Evolutionary conservation across 306 rosid species (phyloP), one percentile per base, ranked within the genome.

Genomic region (Canavalia ensiformis): DNA sequence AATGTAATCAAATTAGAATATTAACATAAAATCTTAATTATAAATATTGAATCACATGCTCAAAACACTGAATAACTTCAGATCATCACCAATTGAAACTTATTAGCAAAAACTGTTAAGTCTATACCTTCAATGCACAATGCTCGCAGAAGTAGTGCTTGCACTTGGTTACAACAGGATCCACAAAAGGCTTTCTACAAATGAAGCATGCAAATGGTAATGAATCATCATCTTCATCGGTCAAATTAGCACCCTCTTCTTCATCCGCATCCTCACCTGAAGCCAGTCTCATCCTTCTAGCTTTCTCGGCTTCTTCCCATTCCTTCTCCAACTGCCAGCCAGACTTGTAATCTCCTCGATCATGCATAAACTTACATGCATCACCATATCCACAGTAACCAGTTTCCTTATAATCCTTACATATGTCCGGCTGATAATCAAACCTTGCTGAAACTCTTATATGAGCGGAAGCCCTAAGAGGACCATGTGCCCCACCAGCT

Each of bases 321-420:
- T 94, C 98, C 89, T 88, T 90, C 75, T 94, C 98, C 97, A 90
- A 6, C 79, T 90, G 97, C 98, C 98, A 94, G 29, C 98, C 97
- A 66, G 97, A 81, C 84, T 94, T 92, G 89, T 94, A 94, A 76
- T 94, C 98, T 74, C 97, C 98, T n/a, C 97, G 92, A 82, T 92
- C 98, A 82, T 94, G 98, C 98, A 92, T 90, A 77, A 94, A 94
- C 82, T 94, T 92, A 76, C 95, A 92, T 0, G 98, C 66, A 82
- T 92, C 95, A 64, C 95, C 98, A 69, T 92, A 92, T 18, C 97
- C 97, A 84, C 95, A 90, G 60, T 90, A 94, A 63, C 97, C 95
- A 45, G 97, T 91, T 84, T 91, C 95, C 86, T 94, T 94, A 84
- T 90, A 94, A 80, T 94, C 98, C 87, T 90, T 94, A 77, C 98